Conservation (phyloP, 495 filamentous ascomycete species). For the Hypoxylon cercidicola region DNA sequence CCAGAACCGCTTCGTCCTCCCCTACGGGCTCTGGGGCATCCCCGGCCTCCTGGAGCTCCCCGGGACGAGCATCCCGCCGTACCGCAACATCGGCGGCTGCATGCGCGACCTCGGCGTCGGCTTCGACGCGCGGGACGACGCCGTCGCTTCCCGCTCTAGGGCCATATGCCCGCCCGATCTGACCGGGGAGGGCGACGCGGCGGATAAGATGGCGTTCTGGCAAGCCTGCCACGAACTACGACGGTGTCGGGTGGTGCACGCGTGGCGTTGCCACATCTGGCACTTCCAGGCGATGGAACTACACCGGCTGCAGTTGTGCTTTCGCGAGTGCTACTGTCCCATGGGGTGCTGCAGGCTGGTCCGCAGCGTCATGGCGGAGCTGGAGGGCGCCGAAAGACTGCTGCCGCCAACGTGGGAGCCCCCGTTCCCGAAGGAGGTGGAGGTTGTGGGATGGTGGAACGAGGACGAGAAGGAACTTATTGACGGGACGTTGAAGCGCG, state of each 20-base stretch:
- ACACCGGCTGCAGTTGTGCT: background rate
- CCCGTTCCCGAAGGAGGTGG: background rate
- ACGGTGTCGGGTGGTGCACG: too few relatives aligned
- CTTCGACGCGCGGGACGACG: constrained; percentile 8
- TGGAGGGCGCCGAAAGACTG: background rate
- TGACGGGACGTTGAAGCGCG: too few relatives aligned
- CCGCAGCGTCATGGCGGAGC: background rate
- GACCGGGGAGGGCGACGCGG: background rate
- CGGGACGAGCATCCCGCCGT: background rate
- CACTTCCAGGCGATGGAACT: background rate
- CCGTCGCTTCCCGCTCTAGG: too few relatives aligned
- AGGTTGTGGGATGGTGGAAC: constrained; percentile 4
- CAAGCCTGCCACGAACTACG: too few relatives aligned
- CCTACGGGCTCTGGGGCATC: background rate
- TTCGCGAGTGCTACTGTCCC: constrained; percentile 12
- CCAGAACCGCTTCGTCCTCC: constrained; percentile 19
- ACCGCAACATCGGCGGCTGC: background rate
- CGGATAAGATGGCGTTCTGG: background rate
- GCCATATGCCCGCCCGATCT: background rate
- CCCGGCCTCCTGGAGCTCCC: too few relatives aligned
- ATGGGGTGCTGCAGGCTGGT: constrained; percentile 13
- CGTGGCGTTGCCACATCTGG: background rate
- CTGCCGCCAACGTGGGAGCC: too few relatives aligned
- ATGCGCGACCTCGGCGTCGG: constrained; percentile 1
- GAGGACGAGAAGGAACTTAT: background rate